These are phyloP conservation scores for Colletotrichum horii DNA, from an alignment of 2,329 filamentous ascomycete genomes.

Conservation along the genomic window DNA sequence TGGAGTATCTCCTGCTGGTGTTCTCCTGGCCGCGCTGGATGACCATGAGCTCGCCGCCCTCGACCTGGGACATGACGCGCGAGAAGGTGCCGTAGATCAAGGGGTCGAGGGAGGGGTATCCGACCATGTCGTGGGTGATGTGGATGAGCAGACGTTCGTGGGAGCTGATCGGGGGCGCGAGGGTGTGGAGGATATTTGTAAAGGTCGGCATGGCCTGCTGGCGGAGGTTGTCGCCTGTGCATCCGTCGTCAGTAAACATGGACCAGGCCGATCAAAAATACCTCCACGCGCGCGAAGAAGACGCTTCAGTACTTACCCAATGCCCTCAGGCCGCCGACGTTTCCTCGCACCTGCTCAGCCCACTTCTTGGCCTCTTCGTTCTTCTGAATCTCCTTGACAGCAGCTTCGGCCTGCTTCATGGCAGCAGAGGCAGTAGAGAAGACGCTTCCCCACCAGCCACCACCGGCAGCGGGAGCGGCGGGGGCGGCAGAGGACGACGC, in stretches of 20 bases:
- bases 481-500: constrained; percentile 47
- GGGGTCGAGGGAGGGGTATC: constrained; percentile 93
- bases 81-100: constrained; percentile 91
- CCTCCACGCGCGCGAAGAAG: not conserved
- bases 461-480: constrained; percentile 48
- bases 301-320: constrained; percentile 62
- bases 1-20: constrained; percentile 68
- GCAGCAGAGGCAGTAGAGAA: constrained; percentile 84
- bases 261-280: not conserved
- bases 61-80: constrained; percentile 97
- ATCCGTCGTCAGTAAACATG: not conserved
- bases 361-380: constrained; percentile 97
- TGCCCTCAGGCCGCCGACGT: constrained; percentile 78
- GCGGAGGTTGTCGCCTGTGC: constrained; percentile 81
- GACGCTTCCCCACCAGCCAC: constrained; percentile 89
- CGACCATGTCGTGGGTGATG: constrained; percentile 93
- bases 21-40: constrained; percentile 92
- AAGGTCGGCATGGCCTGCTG: constrained; percentile 92
- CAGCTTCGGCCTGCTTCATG: constrained; percentile 89
- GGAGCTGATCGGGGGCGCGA: constrained; percentile 94
- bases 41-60: constrained; percentile 93
- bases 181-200: constrained; percentile 90
- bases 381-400: constrained; percentile 93
- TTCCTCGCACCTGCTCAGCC: constrained; percentile 92
- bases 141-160: constrained; percentile 98